phyloP scores from a whole-genome alignment of 228 moss, liverwort and hornwort genomes.

The Sphagnum fallax region DNA sequence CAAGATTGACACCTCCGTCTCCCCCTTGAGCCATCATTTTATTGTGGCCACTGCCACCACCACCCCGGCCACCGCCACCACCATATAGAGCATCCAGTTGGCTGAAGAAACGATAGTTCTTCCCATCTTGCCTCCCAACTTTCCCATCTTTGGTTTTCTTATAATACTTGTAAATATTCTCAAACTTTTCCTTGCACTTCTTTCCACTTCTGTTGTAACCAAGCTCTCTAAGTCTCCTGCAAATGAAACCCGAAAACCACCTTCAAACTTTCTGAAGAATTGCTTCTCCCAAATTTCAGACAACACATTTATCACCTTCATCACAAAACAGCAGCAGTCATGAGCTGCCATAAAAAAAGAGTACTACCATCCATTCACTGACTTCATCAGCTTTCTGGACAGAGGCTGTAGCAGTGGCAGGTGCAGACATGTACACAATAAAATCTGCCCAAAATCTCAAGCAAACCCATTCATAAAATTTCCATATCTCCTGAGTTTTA shows the following conservation, averaged over 20 bases:
- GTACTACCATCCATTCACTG: no score
- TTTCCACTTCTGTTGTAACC: conserved; percentile 77
- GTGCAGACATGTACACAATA: no score
- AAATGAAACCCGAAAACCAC: background rate
- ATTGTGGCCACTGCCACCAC: background rate
- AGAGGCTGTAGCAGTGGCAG: no score
- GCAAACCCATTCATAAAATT: no score
- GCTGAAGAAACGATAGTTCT: conserved; percentile 81
- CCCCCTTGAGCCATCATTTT: conserved; percentile 40
- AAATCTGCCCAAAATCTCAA: no score
- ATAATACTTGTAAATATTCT: conserved; percentile 96
- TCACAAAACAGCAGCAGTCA: background rate
- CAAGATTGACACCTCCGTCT: conserved; percentile 52
- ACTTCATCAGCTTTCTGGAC: no score
- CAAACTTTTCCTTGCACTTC: conserved; percentile 99
- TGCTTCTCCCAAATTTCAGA: no score
- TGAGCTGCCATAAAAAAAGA: background rate
- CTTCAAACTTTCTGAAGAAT: no score
- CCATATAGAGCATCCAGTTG: conserved; percentile 84
- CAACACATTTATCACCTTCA: background rate
- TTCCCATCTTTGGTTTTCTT: conserved; percentile 98
- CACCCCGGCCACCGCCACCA: conserved; percentile 1
- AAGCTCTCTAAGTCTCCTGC: conserved; percentile 79
- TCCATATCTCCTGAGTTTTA: no score
- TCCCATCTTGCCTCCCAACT: conserved; percentile 91